Percentiles rank a stretch among this genome's conserved stretches.
These are phyloP conservation scores for Dimargaris cristalligena DNA, from an alignment of 192 early-diverging fungal genomes.

Conservation along the genomic window DNA sequence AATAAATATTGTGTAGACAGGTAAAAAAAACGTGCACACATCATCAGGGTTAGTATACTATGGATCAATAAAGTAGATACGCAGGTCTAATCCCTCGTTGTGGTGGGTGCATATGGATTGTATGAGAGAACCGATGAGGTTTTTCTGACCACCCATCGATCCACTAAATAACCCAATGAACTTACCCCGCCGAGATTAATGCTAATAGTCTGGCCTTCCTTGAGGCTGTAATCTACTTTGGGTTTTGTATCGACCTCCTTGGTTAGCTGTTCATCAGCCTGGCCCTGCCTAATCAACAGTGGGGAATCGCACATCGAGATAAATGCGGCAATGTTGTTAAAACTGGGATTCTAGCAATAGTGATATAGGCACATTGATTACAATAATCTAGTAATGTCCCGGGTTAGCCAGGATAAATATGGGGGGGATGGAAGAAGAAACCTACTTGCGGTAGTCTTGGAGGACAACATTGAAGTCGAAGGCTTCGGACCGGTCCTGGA, in stretches of 20 bases:
- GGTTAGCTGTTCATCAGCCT: not conserved
- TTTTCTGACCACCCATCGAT: not conserved
- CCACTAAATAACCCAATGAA: not conserved
- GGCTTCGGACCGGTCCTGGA: conserved; percentile 57
- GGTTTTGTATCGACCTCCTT: conserved; percentile 10
- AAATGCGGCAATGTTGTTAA: no score
- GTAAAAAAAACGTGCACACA: not conserved
- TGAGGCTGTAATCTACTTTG: conserved; percentile 33
- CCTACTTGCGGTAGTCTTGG: conserved; percentile 61
- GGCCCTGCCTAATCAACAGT: conserved; percentile 6
- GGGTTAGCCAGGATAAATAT: no score
- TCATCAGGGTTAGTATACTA: not conserved
- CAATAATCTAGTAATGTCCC: no score
- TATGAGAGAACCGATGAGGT: not conserved
- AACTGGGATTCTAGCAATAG: no score
- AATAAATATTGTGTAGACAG: not conserved
- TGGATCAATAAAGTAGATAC: not conserved
- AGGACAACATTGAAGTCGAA: conserved; percentile 87
- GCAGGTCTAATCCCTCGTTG: not conserved
- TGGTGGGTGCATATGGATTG: not conserved
- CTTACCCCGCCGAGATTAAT: conserved; percentile 31
- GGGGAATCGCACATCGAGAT: no score
- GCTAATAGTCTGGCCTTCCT: conserved; percentile 38
- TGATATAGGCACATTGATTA: no score
- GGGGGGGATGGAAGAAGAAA: no score